Percentiles rank a stretch among this genome's conserved stretches.
phyloP scores from a whole-genome alignment of 2,329 filamentous ascomycete genomes.

The Trichoderma oligosporum region DNA sequence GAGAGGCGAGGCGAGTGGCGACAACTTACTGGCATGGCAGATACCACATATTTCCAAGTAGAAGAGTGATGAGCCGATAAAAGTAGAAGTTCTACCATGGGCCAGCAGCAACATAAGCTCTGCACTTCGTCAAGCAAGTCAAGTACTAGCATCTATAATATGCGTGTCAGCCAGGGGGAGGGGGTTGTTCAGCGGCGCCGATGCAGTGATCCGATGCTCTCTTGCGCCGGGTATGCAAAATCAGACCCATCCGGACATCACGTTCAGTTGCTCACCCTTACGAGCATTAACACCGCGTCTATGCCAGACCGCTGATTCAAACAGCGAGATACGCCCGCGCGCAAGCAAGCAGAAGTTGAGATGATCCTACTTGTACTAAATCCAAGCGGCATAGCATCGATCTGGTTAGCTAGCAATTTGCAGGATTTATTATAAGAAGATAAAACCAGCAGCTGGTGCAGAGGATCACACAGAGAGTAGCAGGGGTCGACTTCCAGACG shows the following conservation, averaged over 20 bases:
- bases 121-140: neutral
- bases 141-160: conserved; percentile 3
- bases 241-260: conserved; percentile 16
- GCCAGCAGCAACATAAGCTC: neutral
- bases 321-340: conserved; percentile 3
- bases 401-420: conserved; percentile 15
- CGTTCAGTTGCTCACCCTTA: conserved; percentile 4
- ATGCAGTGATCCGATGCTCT: conserved; percentile 21
- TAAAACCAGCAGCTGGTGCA: neutral
- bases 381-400: conserved; percentile 12
- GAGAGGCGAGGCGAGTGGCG: neutral
- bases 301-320: conserved; percentile 13
- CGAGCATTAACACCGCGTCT: neutral
- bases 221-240: conserved; percentile 13
- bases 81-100: neutral
- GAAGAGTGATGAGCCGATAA: neutral
- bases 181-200: conserved; percentile 11
- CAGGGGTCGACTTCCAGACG: conserved; percentile 18
- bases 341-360: conserved; percentile 10
- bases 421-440: conserved; percentile 13
- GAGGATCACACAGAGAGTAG: neutral
- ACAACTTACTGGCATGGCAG: neutral
- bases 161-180: conserved; percentile 11
- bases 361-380: neutral
- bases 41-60: neutral